These are phyloP conservation scores for Rubroboletus pulcherrimus DNA, from an alignment of 768 basidiomycete species.

Conservation along the genomic window DNA sequence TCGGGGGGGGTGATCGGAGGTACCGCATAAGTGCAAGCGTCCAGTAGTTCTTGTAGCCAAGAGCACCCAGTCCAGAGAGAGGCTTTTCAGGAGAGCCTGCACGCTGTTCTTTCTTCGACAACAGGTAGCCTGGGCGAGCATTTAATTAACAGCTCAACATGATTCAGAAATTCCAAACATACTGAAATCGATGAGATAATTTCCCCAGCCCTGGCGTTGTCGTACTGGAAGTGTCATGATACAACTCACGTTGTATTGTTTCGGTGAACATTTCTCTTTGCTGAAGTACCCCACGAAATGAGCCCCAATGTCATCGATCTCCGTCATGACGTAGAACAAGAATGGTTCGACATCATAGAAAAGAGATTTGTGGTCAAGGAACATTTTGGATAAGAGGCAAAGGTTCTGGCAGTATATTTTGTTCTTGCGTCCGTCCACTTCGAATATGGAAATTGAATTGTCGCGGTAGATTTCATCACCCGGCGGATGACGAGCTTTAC, in stretches of 20 bases:
- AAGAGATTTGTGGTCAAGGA: conserved; percentile 96
- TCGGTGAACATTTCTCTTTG: conserved; percentile 96
- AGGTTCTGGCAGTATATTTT: conserved; percentile 99
- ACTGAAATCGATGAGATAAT: conserved; percentile 98
- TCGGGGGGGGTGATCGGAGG: conserved; percentile 54
- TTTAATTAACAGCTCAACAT: neutral
- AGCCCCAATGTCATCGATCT: conserved; percentile 83
- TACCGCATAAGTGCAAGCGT: conserved; percentile 82
- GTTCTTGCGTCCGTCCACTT: conserved; percentile 97
- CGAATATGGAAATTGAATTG: conserved; percentile 83
- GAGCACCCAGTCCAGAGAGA: conserved; percentile 83
- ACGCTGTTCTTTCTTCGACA: conserved; percentile 92
- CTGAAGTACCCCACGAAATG: conserved; percentile 98
- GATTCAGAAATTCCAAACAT: conserved; percentile 11
- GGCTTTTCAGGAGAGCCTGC: conserved; percentile 95
- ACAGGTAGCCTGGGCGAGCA: conserved; percentile 69
- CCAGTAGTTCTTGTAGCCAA: conserved; percentile 98
- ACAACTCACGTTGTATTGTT: conserved; percentile 97
- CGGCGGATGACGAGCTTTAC: conserved; percentile 91
- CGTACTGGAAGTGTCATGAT: conserved; percentile 98
- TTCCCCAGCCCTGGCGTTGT: conserved; percentile 96
- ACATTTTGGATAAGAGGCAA: conserved; percentile 97
- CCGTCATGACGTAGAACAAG: conserved; percentile 96
- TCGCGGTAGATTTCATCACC: conserved; percentile 99
- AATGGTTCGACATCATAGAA: conserved; percentile 99